These are phyloP conservation scores for Agrostemma githago DNA, from an alignment of 148 eudicot species.

Conservation along the genomic window DNA sequence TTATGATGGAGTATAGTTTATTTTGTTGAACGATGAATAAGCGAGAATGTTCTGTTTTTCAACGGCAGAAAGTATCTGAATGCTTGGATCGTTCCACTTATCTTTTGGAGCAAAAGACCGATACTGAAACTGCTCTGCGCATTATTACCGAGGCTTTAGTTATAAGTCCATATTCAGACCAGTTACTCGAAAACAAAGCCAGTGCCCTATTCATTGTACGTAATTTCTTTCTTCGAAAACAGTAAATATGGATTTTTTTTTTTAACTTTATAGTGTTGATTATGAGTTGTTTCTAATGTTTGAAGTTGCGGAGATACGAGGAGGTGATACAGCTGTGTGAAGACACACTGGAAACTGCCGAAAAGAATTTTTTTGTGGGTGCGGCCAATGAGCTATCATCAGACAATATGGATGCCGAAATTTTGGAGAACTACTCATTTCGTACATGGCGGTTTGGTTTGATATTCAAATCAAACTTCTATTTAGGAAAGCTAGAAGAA, in stretches of 20 bases:
- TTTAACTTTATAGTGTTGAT: slow-evolving; percentile 10
- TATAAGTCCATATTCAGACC: slow-evolving; percentile 66
- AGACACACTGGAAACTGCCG: slow-evolving; percentile 55
- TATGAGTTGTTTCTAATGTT: slow-evolving; percentile 7
- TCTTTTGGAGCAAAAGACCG: slow-evolving; percentile 49
- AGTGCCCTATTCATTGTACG: slow-evolving; percentile 83
- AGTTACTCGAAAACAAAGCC: slow-evolving; percentile 77
- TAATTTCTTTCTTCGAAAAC: slow-evolving; percentile 7
- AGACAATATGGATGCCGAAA: slow-evolving; percentile 29
- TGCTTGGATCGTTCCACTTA: slow-evolving; percentile 59
- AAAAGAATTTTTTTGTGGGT: slow-evolving; percentile 38
- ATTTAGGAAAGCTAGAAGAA: slow-evolving; percentile 82
- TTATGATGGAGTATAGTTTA: too few species aligned
- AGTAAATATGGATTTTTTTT: too few species aligned
- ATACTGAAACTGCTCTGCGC: slow-evolving; percentile 52
- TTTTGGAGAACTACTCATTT: slow-evolving; percentile 36
- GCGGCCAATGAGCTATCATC: slow-evolving; percentile 24
- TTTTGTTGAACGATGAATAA: not conserved
- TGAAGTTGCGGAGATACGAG: slow-evolving; percentile 75
- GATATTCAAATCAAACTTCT: slow-evolving; percentile 60
- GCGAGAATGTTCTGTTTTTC: not conserved
- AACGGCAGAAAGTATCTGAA: slow-evolving; percentile 65
- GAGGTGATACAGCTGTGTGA: slow-evolving; percentile 73
- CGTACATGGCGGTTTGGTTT: slow-evolving; percentile 50
- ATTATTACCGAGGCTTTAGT: slow-evolving; percentile 62